Base-by-base conservation (phyloP, 2,329 filamentous ascomycete species). In the Fusarium kyushuense region DNA sequence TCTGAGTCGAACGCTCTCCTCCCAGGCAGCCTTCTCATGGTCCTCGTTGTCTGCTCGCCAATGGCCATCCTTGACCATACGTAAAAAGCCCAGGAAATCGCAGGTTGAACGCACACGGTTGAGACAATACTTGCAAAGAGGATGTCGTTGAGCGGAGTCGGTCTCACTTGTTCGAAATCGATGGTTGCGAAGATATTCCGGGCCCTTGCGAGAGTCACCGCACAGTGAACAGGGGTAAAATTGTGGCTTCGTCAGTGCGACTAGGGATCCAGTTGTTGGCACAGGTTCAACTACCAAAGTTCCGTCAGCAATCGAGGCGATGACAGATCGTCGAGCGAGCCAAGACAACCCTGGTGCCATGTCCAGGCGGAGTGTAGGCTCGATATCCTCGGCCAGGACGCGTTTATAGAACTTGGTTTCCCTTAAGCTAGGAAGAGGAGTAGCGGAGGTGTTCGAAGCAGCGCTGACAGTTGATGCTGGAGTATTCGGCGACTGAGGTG, bases 371-470 rank as follows among this genome's bases (percentile, higher is more conserved):
- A 99, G 82, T 0, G 96, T 97, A 1, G 96, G 96, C 76, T 99
- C 96, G 58, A 99, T 93, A 75, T 99, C 96, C 78, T 99, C 96
- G 21, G 88, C 86, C 27, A 98, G 80, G 8, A 90, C 90, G 46
- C 96, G 90, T 81, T 98, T 98, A 82, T 95, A 99, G 76, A 98
- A 99, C 69, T 92, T 93, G 29, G 92, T 93, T 58, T 98, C 96
- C 75, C 96, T 97, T 40, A 99, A 81, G 6, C 90, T 89, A 5
- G 87, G 89, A 33, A 87, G 65, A 25, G 76, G 76, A 14, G 74
- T 65, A 17, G 66, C 63, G 13, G 75, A 70, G 33, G 78, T 70
- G 36, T 78, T 74, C 4, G 85, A 85, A 47, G 76, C 76, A 14
- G 79, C 76, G 71, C 85, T 87, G 38, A 81, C 73, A 10, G 78